These are phyloP conservation scores for Acacia confusa DNA, from an alignment of 306 rosid species.

Conservation along the genomic window DNA sequence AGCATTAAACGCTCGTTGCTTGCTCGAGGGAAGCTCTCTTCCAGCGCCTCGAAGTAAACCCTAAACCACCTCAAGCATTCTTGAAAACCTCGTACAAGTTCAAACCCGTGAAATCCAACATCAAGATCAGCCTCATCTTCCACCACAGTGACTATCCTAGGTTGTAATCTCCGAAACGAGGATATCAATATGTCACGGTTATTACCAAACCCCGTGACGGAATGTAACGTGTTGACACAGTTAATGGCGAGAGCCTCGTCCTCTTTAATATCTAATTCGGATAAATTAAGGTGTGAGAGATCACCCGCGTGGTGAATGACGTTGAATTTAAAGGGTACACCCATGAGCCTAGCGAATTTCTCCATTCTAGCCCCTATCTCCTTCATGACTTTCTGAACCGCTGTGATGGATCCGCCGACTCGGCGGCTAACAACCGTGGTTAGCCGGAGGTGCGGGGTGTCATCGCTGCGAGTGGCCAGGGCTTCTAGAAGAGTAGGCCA, in stretches of 20 bases:
- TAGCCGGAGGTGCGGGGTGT: conserved; percentile 75
- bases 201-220: conserved; percentile 44
- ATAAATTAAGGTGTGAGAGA: conserved; percentile 58
- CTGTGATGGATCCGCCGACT: conserved; percentile 22
- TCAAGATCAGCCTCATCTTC: conserved; percentile 94
- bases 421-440: conserved; percentile 59
- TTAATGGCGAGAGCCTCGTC: conserved; percentile 86
- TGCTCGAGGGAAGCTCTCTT: conserved; percentile 71
- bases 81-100: conserved; percentile 67
- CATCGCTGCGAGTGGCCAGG: conserved; percentile 72
- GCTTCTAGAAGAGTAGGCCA: conserved; percentile 96
- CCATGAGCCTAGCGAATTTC: conserved; percentile 91
- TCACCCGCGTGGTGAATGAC: conserved; percentile 73
- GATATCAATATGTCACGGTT: conserved; percentile 59
- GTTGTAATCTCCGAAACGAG: conserved; percentile 50
- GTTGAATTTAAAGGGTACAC: conserved; percentile 83
- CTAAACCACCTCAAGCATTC: conserved; percentile 95
- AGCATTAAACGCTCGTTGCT: conserved; percentile 78
- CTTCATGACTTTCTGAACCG: conserved; percentile 66
- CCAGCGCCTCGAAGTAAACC: conserved; percentile 92
- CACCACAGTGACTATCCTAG: conserved; percentile 73
- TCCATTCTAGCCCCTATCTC: conserved; percentile 89
- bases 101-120: conserved; percentile 65
- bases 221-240: conserved; percentile 66
- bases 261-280: conserved; percentile 46